phyloP scores from a whole-genome alignment of 1,284 basidiomycete genomes.

The Leccinum brunneo-olivaceum region DNA sequence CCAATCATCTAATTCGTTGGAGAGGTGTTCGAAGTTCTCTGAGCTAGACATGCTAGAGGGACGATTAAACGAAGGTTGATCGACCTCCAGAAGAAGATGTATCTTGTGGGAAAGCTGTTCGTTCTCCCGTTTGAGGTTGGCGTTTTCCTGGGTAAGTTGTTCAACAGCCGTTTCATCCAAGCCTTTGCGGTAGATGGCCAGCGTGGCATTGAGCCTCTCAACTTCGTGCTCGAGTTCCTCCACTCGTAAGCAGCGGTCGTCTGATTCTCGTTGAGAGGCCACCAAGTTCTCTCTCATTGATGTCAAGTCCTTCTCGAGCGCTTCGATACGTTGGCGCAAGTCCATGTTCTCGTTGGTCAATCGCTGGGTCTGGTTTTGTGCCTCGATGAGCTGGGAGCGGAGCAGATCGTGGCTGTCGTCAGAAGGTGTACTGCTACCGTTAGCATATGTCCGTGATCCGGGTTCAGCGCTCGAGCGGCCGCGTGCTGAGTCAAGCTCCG shows the following conservation, averaged over 20 bases:
- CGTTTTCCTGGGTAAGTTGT: slow-evolving; percentile 73
- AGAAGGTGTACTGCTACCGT: slow-evolving; percentile 76
- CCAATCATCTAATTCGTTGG: slow-evolving; percentile 77
- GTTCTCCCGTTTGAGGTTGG: slow-evolving; percentile 73
- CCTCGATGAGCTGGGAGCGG: slow-evolving; percentile 61
- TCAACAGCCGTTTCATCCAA: slow-evolving; percentile 66
- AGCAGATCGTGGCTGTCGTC: slow-evolving; percentile 63
- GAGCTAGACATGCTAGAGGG: slow-evolving; percentile 72
- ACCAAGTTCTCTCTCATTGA: slow-evolving; percentile 68
- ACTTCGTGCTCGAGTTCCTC: slow-evolving; percentile 78
- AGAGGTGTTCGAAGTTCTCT: slow-evolving; percentile 75
- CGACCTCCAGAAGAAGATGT: slow-evolving; percentile 76
- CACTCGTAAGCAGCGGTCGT: slow-evolving; percentile 66
- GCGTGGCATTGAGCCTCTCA: slow-evolving; percentile 68
- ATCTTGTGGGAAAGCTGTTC: slow-evolving; percentile 83
- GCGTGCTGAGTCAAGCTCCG: slow-evolving; percentile 68
- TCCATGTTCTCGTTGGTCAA: slow-evolving; percentile 70
- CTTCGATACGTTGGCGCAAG: slow-evolving; percentile 66
- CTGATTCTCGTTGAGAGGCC: slow-evolving; percentile 67
- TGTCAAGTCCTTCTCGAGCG: slow-evolving; percentile 69
- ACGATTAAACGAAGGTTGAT: slow-evolving; percentile 65
- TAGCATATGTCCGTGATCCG: slow-evolving; percentile 55
- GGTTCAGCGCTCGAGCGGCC: slow-evolving; percentile 51
- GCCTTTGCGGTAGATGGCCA: slow-evolving; percentile 70
- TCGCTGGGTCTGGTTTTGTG: slow-evolving; percentile 67